These are phyloP conservation scores for Micractinium conductrix DNA, from an alignment of 139 green algal genomes.

Conservation along the genomic window DNA sequence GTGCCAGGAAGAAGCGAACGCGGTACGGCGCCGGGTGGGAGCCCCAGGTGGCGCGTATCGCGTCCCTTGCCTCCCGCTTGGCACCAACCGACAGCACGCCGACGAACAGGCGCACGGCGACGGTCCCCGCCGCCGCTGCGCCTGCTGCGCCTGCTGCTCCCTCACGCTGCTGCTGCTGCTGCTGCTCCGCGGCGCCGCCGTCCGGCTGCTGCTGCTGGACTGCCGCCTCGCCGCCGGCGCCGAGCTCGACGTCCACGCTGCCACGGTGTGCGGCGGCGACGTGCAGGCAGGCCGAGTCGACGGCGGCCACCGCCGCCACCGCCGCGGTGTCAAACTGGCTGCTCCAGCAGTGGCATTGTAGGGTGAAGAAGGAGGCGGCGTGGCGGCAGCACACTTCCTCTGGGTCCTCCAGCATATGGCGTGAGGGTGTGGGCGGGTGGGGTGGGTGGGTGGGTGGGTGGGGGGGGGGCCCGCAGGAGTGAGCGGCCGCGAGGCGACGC, in stretches of 20 bases:
- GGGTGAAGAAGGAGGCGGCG: conserved; percentile 13
- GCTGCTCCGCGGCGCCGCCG: background rate
- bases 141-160: background rate
- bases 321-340: conserved; percentile 17
- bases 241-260: too few species aligned
- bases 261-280: background rate
- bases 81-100: conserved; percentile 25
- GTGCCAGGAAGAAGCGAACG: conserved; percentile 49
- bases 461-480: too few species aligned
- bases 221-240: too few species aligned
- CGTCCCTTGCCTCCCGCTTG: conserved; percentile 15
- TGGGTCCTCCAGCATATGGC: background rate
- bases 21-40: conserved; percentile 18
- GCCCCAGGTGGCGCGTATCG: conserved; percentile 52
- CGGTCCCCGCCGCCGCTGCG: background rate
- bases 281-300: conserved; percentile 1
- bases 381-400: conserved; percentile 1
- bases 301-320: background rate
- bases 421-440: too few species aligned
- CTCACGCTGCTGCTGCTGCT: background rate
- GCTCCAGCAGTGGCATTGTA: conserved; percentile 33
- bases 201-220: conserved; percentile 8
- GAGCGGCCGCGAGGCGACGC: background rate
- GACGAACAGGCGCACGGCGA: conserved; percentile 30
- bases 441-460: too few species aligned